Evolutionary conservation across 192 early-diverging fungal species (phyloP), one percentile per base, ranked within the genome.

Genomic region (Coemansia sp.): DNA sequence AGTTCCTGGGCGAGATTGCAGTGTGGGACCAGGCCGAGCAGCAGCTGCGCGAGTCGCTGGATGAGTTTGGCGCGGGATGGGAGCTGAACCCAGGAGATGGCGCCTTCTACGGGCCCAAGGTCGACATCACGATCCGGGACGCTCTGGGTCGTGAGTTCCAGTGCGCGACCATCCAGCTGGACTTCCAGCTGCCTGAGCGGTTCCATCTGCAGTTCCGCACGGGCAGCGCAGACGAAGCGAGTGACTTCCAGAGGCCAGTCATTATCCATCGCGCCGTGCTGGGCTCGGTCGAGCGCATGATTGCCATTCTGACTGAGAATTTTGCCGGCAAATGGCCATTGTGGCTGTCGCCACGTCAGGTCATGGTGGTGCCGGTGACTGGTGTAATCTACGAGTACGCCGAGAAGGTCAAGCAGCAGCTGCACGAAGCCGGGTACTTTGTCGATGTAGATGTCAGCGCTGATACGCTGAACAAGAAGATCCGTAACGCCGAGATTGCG

Each of bases 91-190:
- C 88, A 8, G 93, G 93, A 63, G 97, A 99, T 81, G 97, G 97
- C 45, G 97, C 97, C 21, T 99, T 99, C 87, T 99, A 99, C 76
- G 97, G 97, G n/a, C 97, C 97, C 73, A 99, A 99, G 89, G 93
- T 99, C 72, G 97, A 99, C 82, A 98, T 99, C 76, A 88, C 88
- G 38, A 92, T 98, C 71, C 84, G 88, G 11, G 97, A 98, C 78
- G 96, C 95, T 11, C 86, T 98, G 57, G 84, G 88, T 66, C 92
- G 97, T 41, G 86, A 84, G 38, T 90, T 90, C 71, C 97, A 98
- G 82, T 99, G 97, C 74, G 97, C 97, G 37, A 99, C 97, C 19
- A 90, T 98, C 63, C 95, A 98, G 78, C 87, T 99, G 38, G 96
- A 98, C 81, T 99, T 96, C 90, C 94, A 98, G 75, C 86, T 99